phyloP scores from a whole-genome alignment of 441 rosid species.

The Francoa sonchifolia region DNA sequence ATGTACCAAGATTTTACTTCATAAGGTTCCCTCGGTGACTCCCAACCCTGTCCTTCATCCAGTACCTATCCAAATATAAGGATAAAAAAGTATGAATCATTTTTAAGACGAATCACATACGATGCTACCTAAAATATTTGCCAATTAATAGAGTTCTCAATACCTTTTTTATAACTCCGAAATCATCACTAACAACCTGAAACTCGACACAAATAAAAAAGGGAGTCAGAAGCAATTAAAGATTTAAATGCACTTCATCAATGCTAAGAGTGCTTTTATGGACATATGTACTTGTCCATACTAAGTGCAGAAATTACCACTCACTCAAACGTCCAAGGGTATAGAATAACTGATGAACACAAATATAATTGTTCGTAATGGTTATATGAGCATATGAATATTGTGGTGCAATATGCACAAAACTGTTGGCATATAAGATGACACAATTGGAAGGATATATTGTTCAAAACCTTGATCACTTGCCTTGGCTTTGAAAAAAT shows the following conservation, averaged over 20 bases:
- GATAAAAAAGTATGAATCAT: conserved; percentile 1
- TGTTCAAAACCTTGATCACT: conserved; percentile 10
- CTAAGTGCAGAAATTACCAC: no score
- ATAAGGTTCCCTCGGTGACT: conserved; percentile 87
- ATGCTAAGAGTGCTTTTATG: background rate
- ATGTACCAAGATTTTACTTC: conserved; percentile 80
- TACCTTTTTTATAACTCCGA: conserved; percentile 90
- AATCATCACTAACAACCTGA: conserved; percentile 78
- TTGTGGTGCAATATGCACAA: background rate
- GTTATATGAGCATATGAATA: no score
- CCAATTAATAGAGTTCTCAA: background rate
- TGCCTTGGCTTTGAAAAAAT: conserved; percentile 79
- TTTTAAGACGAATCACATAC: background rate
- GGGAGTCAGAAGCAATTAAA: conserved; percentile 5
- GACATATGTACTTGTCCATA: no score
- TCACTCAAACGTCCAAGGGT: background rate
- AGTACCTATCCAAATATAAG: conserved; percentile 33
- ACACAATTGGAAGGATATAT: background rate
- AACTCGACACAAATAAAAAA: conserved; percentile 16
- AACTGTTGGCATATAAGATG: conserved; percentile 1
- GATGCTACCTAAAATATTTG: background rate
- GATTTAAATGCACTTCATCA: conserved; percentile 1
- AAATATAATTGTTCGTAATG: no score
- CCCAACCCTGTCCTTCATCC: conserved; percentile 91
- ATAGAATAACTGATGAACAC: no score